Percentiles rank a stretch among this genome's conserved stretches.
These are phyloP conservation scores for Cydonia oblonga DNA, from an alignment of 331 rosid genomes.

Conservation along the genomic window DNA sequence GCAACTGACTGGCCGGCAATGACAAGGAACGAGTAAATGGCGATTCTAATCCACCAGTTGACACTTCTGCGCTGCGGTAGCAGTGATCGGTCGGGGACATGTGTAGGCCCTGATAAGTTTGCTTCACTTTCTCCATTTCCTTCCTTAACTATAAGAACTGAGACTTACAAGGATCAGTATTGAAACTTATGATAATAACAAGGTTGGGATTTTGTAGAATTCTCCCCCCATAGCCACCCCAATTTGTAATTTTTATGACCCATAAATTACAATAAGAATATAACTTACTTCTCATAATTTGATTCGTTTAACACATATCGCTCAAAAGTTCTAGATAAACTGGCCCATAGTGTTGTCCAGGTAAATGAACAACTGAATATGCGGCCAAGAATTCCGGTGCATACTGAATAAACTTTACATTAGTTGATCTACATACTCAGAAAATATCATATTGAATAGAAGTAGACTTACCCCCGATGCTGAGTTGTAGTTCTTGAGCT, in stretches of 20 bases:
- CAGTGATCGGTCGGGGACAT: background rate
- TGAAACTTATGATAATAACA: background rate
- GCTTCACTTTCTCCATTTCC: constrained; percentile 5
- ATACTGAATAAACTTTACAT: background rate
- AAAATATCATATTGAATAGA: background rate
- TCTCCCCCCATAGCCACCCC: background rate
- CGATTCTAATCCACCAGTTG: constrained; percentile 21
- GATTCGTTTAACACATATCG: background rate
- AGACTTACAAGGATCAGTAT: background rate
- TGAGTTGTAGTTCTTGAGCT: constrained; percentile 20
- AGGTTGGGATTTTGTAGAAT: background rate
- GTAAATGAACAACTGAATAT: background rate
- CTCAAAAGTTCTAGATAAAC: background rate
- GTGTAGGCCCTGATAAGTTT: background rate
- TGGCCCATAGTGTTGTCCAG: background rate
- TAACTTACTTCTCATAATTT: background rate
- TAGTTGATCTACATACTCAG: background rate
- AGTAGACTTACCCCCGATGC: constrained; percentile 24
- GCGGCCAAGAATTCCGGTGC: background rate
- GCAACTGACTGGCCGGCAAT: constrained; percentile 37
- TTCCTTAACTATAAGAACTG: background rate
- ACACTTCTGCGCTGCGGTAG: background rate
- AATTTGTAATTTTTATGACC: background rate
- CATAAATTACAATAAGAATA: background rate
- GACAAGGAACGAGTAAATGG: constrained; percentile 18